Evolutionary conservation across 345 rosid species (phyloP).

Genomic region (Schrenkiella parvula): DNA sequence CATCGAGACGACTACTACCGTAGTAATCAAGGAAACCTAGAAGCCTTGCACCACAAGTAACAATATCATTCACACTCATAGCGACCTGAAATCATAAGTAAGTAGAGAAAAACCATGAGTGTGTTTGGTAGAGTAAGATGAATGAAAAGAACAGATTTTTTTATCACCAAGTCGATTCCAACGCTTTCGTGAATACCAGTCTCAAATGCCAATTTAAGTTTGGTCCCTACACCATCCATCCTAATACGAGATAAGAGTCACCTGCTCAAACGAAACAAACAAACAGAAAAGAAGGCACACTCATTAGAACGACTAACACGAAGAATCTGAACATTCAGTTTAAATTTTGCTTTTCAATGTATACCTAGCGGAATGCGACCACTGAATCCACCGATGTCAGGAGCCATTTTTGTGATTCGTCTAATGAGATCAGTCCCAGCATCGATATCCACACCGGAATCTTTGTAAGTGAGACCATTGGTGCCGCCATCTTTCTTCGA

Average conservation of each 20-base stretch:
- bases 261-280: slow-evolving; percentile 37
- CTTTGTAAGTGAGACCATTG: slow-evolving; percentile 64
- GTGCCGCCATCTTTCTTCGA: slow-evolving; percentile 27
- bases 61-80: slow-evolving; percentile 91
- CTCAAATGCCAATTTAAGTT: slow-evolving; percentile 87
- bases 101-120: background rate
- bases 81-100: slow-evolving; percentile 51
- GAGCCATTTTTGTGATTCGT: slow-evolving; percentile 84
- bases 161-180: slow-evolving; percentile 89
- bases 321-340: background rate
- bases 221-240: slow-evolving; percentile 98
- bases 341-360: background rate
- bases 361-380: slow-evolving; percentile 81
- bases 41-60: slow-evolving; percentile 92
- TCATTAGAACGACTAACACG: too few relatives aligned
- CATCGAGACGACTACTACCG: slow-evolving; percentile 82
- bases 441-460: slow-evolving; percentile 84
- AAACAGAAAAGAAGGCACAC: too few relatives aligned
- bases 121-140: background rate
- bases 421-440: slow-evolving; percentile 80
- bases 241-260: slow-evolving; percentile 83
- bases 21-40: slow-evolving; percentile 86
- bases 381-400: slow-evolving; percentile 85
- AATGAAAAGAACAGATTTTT: too few relatives aligned
- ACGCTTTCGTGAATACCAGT: slow-evolving; percentile 81